These are phyloP conservation scores for Botrytis hyacinthi DNA, from an alignment of 2,329 filamentous ascomycete genomes.

Conservation along the genomic window DNA sequence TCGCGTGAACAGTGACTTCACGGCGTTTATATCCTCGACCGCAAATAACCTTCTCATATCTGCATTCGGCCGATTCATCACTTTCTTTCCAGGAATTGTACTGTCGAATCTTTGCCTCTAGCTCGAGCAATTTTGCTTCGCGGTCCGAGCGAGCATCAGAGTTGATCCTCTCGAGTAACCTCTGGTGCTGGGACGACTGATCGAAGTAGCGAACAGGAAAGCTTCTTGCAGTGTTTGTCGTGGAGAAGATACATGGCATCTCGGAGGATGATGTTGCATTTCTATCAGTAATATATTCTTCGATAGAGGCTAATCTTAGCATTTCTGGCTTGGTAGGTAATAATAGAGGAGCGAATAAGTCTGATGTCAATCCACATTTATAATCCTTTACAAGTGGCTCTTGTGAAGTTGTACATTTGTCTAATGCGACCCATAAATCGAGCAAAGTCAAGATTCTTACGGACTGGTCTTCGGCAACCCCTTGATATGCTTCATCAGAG, in stretches of 20 bases:
- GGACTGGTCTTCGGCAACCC: conserved; percentile 49
- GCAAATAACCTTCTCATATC: neutral
- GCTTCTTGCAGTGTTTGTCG: conserved; percentile 39
- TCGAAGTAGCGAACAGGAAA: conserved; percentile 52
- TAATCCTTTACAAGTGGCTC: conserved; percentile 49
- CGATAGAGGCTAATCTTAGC: conserved; percentile 45
- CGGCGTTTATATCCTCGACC: neutral
- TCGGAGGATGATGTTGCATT: neutral
- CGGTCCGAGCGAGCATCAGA: conserved; percentile 37
- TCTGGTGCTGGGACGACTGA: conserved; percentile 44
- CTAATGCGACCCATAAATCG: conserved; percentile 59
- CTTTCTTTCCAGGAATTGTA: conserved; percentile 37
- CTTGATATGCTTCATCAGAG: conserved; percentile 39
- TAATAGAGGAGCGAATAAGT: conserved; percentile 46
- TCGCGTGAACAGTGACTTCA: neutral
- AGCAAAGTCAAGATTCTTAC: conserved; percentile 54
- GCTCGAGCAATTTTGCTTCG: conserved; percentile 40
- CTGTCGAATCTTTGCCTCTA: conserved; percentile 32
- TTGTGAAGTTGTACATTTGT: conserved; percentile 45
- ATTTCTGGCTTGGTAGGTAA: conserved; percentile 47
- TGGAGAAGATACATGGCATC: conserved; percentile 41
- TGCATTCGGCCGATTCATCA: neutral
- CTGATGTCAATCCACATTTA: conserved; percentile 44
- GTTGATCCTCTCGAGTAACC: conserved; percentile 42
- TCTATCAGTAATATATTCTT: conserved; percentile 46